Base-by-base conservation (phyloP, 1,284 basidiomycete genomes). In the Porogramme epimiltina region DNA sequence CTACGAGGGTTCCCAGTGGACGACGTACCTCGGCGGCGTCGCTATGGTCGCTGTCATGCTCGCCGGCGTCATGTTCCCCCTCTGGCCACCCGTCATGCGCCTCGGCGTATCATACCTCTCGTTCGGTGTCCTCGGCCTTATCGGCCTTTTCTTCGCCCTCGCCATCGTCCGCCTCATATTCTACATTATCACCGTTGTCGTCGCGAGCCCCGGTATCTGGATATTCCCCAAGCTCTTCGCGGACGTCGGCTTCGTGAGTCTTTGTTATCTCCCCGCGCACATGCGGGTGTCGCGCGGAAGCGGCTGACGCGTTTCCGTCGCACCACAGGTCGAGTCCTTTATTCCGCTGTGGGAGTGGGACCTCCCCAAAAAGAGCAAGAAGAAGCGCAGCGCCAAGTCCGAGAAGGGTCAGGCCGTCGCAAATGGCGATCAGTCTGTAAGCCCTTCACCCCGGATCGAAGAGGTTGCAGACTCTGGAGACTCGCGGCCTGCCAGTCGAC, bases 261-360 rank as follows among this genome's bases (percentile, higher is more conserved):
- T 34, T 11, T 25, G 18, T 31, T 37, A 9, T 31, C 20, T 43
- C 40, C 19, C 28, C 16, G 11, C 38, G 4, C 18, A 10, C 18
- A 11, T 11, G 11, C 18, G 19, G 11, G 22, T 24, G 18, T 24
- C 31, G 8, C 2, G 24, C 19, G 3, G 20, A 3, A 6, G 9
- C 9, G 4, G 16, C 34, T 34, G 18, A 5, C 16, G 23, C 18
- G 15, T n/a, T 16, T 25, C 15, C n/a, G 11, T 9, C n/a, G n/a
- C n/a, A n/a, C 4, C 20, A 20, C 40, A 97, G 95, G 84, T 98
- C 59, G 96, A 98, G 52, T 98, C 95, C 0, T 99, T 99, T 72
- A 94, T 97, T 63, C 97, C 96, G 13, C 72, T 93, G 5, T 99
- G 94, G 93, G 95, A 93, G 61, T 99, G 95, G 94, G 96, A 99